A percentile compares a stretch with the other conserved stretches of the same genome.
These are phyloP conservation scores for Endocarpon pusillum DNA, from an alignment of 495 filamentous ascomycete genomes.

Conservation along the genomic window DNA sequence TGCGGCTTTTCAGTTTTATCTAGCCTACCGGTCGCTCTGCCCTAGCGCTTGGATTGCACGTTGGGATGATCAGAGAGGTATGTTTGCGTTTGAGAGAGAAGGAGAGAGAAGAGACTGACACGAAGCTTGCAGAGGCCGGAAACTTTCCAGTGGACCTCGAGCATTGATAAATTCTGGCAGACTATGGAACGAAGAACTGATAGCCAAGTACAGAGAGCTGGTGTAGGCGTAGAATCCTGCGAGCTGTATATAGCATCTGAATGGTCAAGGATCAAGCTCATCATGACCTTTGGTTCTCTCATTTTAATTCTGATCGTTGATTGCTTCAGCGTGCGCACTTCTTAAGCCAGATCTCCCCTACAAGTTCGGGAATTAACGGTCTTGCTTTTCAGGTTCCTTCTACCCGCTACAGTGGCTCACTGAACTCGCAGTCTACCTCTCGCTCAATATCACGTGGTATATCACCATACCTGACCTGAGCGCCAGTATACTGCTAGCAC, in stretches of 20 bases:
- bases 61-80: conserved; percentile 97
- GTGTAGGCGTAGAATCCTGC: conserved; percentile 2
- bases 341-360: no score
- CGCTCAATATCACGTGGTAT: no score
- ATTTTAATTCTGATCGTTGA: no score
- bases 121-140: conserved; percentile 48
- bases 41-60: conserved; percentile 84
- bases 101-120: background rate
- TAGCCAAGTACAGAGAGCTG: conserved; percentile 3
- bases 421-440: no score
- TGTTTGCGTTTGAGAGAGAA: background rate
- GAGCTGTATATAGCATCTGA: conserved; percentile 1
- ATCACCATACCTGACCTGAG: no score
- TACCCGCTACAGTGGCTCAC: no score
- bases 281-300: no score
- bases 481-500: no score
- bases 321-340: no score
- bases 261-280: background rate
- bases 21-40: conserved; percentile 92
- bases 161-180: conserved; percentile 7
- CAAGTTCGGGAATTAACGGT: no score
- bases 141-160: conserved; percentile 61
- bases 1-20: conserved; percentile 52
- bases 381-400: no score
- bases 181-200: conserved; percentile 3